A percentile compares a stretch with the other conserved stretches of the same genome.
Conservation (phyloP, 1,139 yeast genomes). For the Hyphopichia buzzinii region DNA sequence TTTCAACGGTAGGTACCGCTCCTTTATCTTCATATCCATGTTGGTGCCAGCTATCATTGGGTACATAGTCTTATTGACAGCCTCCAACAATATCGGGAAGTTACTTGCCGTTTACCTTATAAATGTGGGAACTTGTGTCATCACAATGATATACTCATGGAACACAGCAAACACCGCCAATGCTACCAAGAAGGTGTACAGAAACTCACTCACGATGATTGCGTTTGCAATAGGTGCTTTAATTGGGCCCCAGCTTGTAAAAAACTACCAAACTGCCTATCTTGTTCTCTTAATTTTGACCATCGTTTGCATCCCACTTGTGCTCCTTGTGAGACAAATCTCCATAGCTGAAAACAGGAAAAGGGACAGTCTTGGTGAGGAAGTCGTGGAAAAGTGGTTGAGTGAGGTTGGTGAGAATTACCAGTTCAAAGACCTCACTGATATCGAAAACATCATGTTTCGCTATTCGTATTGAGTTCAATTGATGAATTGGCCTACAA, state of each 20-base stretch:
- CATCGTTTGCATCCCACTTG: constrained; percentile 30
- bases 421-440: constrained; percentile 38
- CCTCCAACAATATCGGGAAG: constrained; percentile 27
- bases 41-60: constrained; percentile 36
- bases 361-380: constrained; percentile 17
- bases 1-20: constrained; percentile 13
- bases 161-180: constrained; percentile 38
- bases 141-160: constrained; percentile 34
- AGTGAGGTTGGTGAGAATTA: constrained; percentile 16
- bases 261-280: constrained; percentile 36
- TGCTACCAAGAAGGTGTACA: constrained; percentile 28
- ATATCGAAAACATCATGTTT: constrained; percentile 32
- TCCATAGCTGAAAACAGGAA: constrained; percentile 24
- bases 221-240: constrained; percentile 35
- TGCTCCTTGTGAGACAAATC: constrained; percentile 23
- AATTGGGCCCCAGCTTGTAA: constrained; percentile 42
- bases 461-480: constrained; percentile 29
- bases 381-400: constrained; percentile 9
- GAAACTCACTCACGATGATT: constrained; percentile 32
- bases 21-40: constrained; percentile 28
- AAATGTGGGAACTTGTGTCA: constrained; percentile 35
- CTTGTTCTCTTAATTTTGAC: constrained; percentile 32
- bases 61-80: constrained; percentile 30
- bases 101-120: constrained; percentile 36
- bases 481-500: no score